Base-by-base conservation (phyloP, 768 basidiomycete genomes). In the Amanita pseudoporphyria region DNA sequence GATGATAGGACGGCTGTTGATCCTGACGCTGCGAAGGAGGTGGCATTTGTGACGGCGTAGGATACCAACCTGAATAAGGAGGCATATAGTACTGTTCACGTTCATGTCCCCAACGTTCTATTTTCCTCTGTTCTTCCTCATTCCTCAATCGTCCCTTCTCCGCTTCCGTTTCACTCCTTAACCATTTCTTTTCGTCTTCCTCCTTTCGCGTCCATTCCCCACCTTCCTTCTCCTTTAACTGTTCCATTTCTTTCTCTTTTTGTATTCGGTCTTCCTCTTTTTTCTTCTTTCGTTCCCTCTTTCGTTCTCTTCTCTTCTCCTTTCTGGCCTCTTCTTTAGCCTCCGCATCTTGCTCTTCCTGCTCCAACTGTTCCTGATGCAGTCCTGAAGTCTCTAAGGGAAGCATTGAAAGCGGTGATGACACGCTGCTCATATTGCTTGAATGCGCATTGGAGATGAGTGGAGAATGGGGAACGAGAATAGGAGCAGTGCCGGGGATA, bases 381-480 rank as follows among this genome's bases (percentile, higher is more conserved):
- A 74, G 73, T 47, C 72, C 71, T 51, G 68, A 67, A 5, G 71
- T 80, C 69, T 89, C 85, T 53, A 89, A 75, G 53, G 79, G 74
- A 1, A 82, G 86, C 5, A 86, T 85, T 1, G 83, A 74, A 19
- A 80, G 81, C 2, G 84, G 81, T 3, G 83, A 82, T 0, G 82
- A 76, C 9, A 83, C 66, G 18, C 70, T 62, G 38, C 64, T 64
- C 19, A 76, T 68, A 52, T 67, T 74, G 45, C 67, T 71, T 9
- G 82, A 69, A 19, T 43, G 69, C 30, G 72, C 64, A 56, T 71
- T 64, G 32, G 74, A 67, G 0, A 74, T 76, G 28, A 78, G 73
- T 12, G 73, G 69, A 55, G 71, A 66, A 13, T 71, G 67, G 57
- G 77, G 76, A 4, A 60, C 57, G 42, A 61, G 59, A 48, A 53